Base-by-base conservation (phyloP, 176 grass and related monocot species). In the Neostapfia colusana region DNA sequence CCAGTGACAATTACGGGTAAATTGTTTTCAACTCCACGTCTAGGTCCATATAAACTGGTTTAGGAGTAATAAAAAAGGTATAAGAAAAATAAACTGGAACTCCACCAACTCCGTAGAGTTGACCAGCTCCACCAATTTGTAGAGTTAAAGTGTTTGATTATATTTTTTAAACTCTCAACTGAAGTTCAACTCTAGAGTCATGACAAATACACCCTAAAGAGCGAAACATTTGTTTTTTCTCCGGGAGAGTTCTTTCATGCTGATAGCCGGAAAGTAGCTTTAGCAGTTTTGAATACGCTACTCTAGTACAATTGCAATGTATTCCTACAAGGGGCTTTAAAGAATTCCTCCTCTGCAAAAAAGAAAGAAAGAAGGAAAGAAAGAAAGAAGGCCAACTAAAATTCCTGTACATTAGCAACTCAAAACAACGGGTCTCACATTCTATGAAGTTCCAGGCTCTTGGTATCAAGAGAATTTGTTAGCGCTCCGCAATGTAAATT, bases 371-470 rank as follows among this genome's bases (percentile, higher is more conserved):
- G 46, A 35, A 62, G 21, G 41, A 15, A 34, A 13, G 83, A 34
- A 49, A 78, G 57, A 35, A 69, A 17, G 23, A 31, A 31, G 31
- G 31, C 3, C 3, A 3, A 31, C 31, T 31, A 31, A 31, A 31
- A 31, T 31, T 70, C 53, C 54, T 88, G 76, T 68, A 76, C 81
- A 88, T 69, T 44, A 76, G 70, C 63, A 88, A 55, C 63, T 79
- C 38, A 64, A 70, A 79, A 61, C 40, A 80, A 63, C 4, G 40
- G 23, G 21, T 44, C 45, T 88, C 64, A 12, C 69, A 83, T 63
- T 44, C 75, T 38, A 65, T 43, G 34, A 48, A 46, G 28, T 55
- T 84, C 12, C 67, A 73, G 63, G 46, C 59, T 13, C 55, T 76
- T 57, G 31, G 31, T 36, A 57, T 87, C 49, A 50, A 59, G 46